Evolutionary conservation across 768 basidiomycete genomes (phyloP).

Genomic region (Sutorius australiensis): DNA sequence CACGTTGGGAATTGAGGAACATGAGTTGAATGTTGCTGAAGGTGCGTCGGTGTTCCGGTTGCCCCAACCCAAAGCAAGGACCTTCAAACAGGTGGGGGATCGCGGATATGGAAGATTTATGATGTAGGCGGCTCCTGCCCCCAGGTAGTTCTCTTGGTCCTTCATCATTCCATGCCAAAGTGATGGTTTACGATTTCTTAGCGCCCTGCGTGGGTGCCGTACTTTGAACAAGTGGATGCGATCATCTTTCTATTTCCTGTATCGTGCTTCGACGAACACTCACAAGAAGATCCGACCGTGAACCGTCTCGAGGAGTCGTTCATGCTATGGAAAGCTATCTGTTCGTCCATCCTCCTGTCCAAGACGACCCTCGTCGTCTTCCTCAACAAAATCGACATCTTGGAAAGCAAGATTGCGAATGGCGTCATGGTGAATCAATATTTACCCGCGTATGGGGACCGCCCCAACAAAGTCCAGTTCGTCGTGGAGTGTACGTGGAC

Average conservation of each 20-base stretch:
- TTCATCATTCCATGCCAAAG: neutral
- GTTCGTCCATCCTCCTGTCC: constrained; percentile 57
- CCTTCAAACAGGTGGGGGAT: constrained; percentile 28
- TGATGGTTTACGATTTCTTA: constrained; percentile 24
- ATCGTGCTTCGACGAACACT: constrained; percentile 73
- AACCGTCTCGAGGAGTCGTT: constrained; percentile 75
- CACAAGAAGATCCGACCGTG: constrained; percentile 65
- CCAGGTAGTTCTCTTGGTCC: constrained; percentile 36
- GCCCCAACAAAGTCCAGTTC: constrained; percentile 62
- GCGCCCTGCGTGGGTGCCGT: constrained; percentile 80
- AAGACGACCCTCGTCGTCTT: constrained; percentile 60
- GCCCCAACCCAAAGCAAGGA: neutral
- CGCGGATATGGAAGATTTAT: constrained; percentile 66
- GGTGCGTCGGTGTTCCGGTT: constrained; percentile 8
- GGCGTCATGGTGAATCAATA: constrained; percentile 54
- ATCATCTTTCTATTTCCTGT: constrained; percentile 81
- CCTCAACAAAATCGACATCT: constrained; percentile 65
- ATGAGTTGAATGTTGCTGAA: constrained; percentile 42
- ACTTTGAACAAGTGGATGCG: constrained; percentile 73
- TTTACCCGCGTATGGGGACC: constrained; percentile 63
- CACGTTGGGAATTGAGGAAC: constrained; percentile 70
- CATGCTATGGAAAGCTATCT: constrained; percentile 66
- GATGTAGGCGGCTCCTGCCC: constrained; percentile 76
- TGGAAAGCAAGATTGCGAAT: constrained; percentile 58
- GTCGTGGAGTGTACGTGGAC: constrained; percentile 58